Evolutionary conservation across 139 green algal genomes (phyloP), one percentile per base, ranked within the genome.

Genomic region (Coelastrella sp.): DNA sequence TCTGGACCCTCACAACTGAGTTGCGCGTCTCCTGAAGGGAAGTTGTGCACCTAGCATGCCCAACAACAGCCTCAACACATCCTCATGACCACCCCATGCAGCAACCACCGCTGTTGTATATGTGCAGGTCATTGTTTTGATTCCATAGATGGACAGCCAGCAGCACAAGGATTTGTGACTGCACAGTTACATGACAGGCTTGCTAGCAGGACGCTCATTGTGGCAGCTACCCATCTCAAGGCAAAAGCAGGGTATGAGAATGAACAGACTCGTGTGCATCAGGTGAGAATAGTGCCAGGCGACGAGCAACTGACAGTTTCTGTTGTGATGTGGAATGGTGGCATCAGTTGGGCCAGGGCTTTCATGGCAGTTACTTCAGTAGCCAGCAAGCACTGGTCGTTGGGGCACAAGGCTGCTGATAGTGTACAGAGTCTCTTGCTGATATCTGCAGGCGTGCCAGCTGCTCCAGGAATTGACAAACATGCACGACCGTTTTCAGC

Each of bases 191-290:
- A 61, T 63, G 90, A 95, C 84, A 76, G 56, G 25, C 15, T 72
- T 6, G n/a, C 89, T 68, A 72, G 76, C 8, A 56, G 58, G n/a
- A 6, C 85, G 7, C 61, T 97, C 61, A 57, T 96, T 66, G 87
- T 95, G 10, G 94, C 92, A 9, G 95, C 92, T 9, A 95, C 94
- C 6, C 95, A 97, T 91, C 88, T 97, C 3, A 97, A 97, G 76
- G 94, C 95, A 66, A 97, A 97, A 90, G 93, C 92, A 11, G 93
- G 94, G 12, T 79, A 57, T 6, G 91, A 89, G 15, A 93, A 94
- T 61, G 91, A 96, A 49, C 89, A 89, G 6, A 91, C 93, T 15
- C 90, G 93, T 1, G 27, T 91, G 9, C 63, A 84, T 25, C 93
- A 96, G 90, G 94, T 95, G 80, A 4, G 75, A 6, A 65, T 49